Base-by-base conservation (phyloP, 208 protist genomes). In the Acanthamoeba rhysodes region DNA sequence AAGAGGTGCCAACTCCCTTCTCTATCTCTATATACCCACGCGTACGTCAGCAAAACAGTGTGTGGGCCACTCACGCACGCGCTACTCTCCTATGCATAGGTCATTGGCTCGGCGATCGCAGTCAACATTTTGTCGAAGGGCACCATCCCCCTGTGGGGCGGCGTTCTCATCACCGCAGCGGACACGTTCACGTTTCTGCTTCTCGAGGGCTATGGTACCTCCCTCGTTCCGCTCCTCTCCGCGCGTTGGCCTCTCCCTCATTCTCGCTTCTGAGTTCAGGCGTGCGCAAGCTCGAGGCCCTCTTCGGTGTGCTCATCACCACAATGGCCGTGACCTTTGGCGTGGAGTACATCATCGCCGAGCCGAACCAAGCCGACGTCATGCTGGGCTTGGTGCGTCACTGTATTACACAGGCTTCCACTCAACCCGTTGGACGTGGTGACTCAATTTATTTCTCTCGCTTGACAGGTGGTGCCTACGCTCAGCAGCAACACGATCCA, bases 131-230 rank as follows among this genome's bases (percentile, higher is more conserved):
- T 98, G 27, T 96, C 94, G 0, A 55, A 78, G 20, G 94, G 90
- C 27, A 66, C 62, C 20, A 95, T 98, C 41, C 97, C 97, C 50
- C 59, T 98, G 14, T 98, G 97, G 96, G 95, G 91, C 10, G 98
- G 98, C 70, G 96, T 97, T 18, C 94, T 98, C 24, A 96, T 98
- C 18, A 98, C 98, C 0, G 96, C 95, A 2, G 50, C 96, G 2
- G 97, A 98, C 90, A 98, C 98, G 34, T 98, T 98, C 29, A 97
- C 95, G 0, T 98, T 98, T 82, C 74, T 98, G 29, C 55, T 97
- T 2, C 72, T 98, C 10, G 96, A 98, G 20, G 59, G 93, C 27
- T 98, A 96, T 66, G 97, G 97, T 90, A 72, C 10, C 72, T 34
- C n/a, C 8, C 45, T 48, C 74, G 97, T 68, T 22, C 59, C 29